These are phyloP conservation scores for Solanum chilense DNA, from an alignment of 257 asterid genomes.

Conservation along the genomic window DNA sequence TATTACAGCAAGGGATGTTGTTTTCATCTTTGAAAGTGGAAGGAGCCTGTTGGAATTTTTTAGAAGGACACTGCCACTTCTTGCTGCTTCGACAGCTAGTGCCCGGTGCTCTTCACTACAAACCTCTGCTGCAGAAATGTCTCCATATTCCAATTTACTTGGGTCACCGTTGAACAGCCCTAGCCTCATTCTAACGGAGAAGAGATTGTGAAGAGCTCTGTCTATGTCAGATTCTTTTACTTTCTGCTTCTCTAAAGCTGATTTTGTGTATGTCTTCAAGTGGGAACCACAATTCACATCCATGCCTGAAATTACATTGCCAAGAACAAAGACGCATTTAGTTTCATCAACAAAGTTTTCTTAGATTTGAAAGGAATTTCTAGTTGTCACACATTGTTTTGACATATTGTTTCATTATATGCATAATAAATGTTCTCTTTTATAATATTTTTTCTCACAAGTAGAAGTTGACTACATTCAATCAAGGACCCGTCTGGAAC, in stretches of 20 bases:
- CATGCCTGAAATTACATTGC: slow-evolving; percentile 34
- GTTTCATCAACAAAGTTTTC: not conserved
- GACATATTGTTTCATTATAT: not conserved
- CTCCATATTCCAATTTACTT: slow-evolving; percentile 25
- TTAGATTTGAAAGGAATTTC: not conserved
- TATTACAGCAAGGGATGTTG: slow-evolving; percentile 40
- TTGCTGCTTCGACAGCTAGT: slow-evolving; percentile 55
- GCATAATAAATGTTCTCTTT: not conserved
- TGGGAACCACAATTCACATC: slow-evolving; percentile 57
- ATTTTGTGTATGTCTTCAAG: slow-evolving; percentile 28
- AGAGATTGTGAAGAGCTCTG: slow-evolving; percentile 59
- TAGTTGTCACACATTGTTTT: not conserved
- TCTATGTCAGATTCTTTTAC: slow-evolving; percentile 34
- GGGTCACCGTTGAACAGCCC: slow-evolving; percentile 56
- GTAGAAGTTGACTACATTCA: not conserved
- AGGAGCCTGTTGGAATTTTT: slow-evolving; percentile 42
- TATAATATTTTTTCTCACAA: not conserved
- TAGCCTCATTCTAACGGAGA: slow-evolving; percentile 52
- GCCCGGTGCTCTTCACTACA: slow-evolving; percentile 43
- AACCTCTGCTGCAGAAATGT: slow-evolving; percentile 21
- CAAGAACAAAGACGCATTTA: not conserved
- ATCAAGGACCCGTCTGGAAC: not conserved
- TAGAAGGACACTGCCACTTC: slow-evolving; percentile 56
- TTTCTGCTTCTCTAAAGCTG: slow-evolving; percentile 38
- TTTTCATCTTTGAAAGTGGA: slow-evolving; percentile 35